Evolutionary conservation across 2,329 filamentous ascomycete species (phyloP), one percentile per base, ranked within the genome.

Genomic region (Cladosporium sp.): DNA sequence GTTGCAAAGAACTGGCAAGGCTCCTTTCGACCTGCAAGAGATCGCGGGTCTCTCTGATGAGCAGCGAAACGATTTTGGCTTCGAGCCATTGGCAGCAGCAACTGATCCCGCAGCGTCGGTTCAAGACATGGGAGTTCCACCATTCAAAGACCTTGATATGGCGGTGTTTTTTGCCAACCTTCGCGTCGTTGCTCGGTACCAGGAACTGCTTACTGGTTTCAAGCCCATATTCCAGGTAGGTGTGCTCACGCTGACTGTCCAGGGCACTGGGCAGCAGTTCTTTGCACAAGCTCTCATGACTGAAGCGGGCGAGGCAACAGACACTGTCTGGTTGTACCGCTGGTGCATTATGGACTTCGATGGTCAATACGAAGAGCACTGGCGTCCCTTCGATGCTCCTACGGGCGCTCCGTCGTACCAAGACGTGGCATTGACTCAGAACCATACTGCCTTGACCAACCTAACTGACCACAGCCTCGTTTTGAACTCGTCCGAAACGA

Each of bases 321-420:
- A 55, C n/a, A 67, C 65, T 26, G 10, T 68, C n/a, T 68, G 67
- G 67, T 12, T 68, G 58, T 68, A 66, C 31, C 61, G 67, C 10
- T 65, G 62, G 61, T 59, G 56, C 28, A 18, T 29, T 8, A 52
- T 31, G 7, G 62, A 23, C 18, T 12, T 26, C 21, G 31, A 58
- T n/a, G 65, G 65, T 8, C 37, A 46, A 18, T 62, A 65, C 21
- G 29, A 55, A 16, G 67, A 68, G 65, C 50, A 65, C 37, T 67
- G 67, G 67, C 61, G 65, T 11, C 37, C 65, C 23, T 52, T 68
- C 33, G 52, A 56, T 29, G 61, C 44, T 31, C 52, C 46, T 44
- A 29, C 44, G 58, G 35, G 14, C 10, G 26, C 18, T 7, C n/a
- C 28, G 21, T 26, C 46, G 8, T 35, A 49, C 50, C 23, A 18